Evolutionary conservation across 148 eudicot genomes (phyloP).

Genomic region (Polygonum maritimum): DNA sequence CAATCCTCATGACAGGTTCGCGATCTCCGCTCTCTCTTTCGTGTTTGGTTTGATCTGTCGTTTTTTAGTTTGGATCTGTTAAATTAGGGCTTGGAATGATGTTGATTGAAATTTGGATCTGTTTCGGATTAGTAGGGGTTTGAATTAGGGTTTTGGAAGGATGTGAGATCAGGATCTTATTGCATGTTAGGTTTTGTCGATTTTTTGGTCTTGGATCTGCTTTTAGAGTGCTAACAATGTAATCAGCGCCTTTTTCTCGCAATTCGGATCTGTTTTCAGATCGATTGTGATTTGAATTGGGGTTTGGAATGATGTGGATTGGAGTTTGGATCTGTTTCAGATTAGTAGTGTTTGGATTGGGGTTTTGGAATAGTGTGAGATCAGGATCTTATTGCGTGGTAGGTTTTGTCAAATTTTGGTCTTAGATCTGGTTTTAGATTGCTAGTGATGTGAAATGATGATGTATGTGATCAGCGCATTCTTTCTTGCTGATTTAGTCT

Average conservation of each 20-base stretch:
- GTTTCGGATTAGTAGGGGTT: neutral
- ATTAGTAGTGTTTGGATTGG: neutral
- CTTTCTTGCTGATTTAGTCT: too few species aligned
- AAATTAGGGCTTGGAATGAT: too few species aligned
- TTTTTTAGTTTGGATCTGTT: neutral
- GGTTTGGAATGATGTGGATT: neutral
- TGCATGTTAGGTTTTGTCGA: neutral
- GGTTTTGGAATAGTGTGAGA: neutral
- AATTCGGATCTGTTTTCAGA: too few species aligned
- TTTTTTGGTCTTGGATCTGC: neutral
- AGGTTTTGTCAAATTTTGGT: neutral
- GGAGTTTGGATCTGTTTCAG: neutral
- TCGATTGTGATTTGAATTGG: too few species aligned
- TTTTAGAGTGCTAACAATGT: neutral
- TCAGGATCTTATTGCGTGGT: neutral
- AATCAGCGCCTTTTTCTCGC: too few species aligned
- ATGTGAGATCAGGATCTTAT: neutral
- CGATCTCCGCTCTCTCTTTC: neutral
- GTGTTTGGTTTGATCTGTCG: neutral
- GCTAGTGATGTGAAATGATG: neutral
- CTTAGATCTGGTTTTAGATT: slow-evolving; percentile 1
- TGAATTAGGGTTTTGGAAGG: neutral
- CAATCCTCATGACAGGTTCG: slow-evolving; percentile 57
- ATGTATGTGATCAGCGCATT: too few species aligned
- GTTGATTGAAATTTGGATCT: neutral